Evolutionary conservation across 306 rosid species (phyloP).

Genomic region (Adenanthera pavonina): DNA sequence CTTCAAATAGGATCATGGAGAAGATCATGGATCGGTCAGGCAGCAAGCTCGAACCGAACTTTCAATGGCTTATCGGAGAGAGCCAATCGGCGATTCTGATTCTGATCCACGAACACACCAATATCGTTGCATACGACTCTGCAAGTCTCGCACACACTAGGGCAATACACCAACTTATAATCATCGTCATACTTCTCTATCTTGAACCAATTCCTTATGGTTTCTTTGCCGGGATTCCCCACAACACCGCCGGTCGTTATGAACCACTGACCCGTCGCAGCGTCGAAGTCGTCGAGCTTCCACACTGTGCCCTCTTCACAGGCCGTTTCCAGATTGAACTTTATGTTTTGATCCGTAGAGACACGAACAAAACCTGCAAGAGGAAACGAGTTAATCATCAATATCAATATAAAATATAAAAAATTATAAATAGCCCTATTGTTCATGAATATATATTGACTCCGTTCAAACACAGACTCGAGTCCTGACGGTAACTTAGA

Average conservation of each 20-base stretch:
- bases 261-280: conserved; percentile 45
- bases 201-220: conserved; percentile 64
- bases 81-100: conserved; percentile 40
- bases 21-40: not conserved
- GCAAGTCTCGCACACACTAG: conserved; percentile 59
- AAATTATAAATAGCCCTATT: too few species aligned
- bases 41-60: conserved; percentile 45
- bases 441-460: too few species aligned
- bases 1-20: not conserved
- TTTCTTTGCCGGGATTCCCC: conserved; percentile 57
- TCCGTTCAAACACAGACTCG: not conserved
- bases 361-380: conserved; percentile 34
- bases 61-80: conserved; percentile 42
- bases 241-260: conserved; percentile 54
- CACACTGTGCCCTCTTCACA: conserved; percentile 52
- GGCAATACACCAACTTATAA: conserved; percentile 67
- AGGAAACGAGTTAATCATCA: not conserved
- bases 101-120: conserved; percentile 44
- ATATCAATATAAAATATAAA: too few species aligned
- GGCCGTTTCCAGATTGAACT: conserved; percentile 28
- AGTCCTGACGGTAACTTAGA: too few species aligned
- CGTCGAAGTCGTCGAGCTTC: conserved; percentile 55
- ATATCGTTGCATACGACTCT: conserved; percentile 57
- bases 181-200: conserved; percentile 59
- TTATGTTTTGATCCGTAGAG: conserved; percentile 60